These are phyloP conservation scores for Thalassiosira profunda DNA, from an alignment of 108 stramenopile genomes.

Conservation along the genomic window DNA sequence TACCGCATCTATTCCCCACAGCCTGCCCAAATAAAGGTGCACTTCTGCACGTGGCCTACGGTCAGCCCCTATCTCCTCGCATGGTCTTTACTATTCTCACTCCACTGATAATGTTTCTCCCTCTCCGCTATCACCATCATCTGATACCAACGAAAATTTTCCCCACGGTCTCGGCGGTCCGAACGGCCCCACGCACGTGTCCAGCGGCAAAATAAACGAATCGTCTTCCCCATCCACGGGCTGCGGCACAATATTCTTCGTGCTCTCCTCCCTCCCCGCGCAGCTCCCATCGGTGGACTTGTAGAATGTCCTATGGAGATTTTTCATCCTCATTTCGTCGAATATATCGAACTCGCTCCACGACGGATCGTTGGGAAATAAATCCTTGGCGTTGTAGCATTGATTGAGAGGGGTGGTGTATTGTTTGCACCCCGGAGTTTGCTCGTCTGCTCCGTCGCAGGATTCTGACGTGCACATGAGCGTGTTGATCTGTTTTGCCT, in stretches of 20 bases:
- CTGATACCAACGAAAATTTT: conserved; percentile 38
- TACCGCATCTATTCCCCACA: too few species aligned
- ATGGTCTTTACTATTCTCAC: background rate
- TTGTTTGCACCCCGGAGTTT: conserved; percentile 14
- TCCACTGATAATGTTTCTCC: background rate
- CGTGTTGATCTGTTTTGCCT: background rate
- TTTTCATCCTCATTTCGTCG: conserved; percentile 27
- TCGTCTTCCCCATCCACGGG: conserved; percentile 12
- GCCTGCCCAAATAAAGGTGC: too few species aligned
- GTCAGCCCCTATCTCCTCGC: too few species aligned
- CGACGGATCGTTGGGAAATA: conserved; percentile 49
- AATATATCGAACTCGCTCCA: conserved; percentile 49
- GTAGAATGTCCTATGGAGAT: conserved; percentile 39
- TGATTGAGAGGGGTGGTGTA: conserved; percentile 45
- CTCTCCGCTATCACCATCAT: background rate
- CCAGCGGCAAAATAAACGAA: conserved; percentile 40
- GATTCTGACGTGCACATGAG: conserved; percentile 12
- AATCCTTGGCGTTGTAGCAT: conserved; percentile 49
- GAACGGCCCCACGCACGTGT: conserved; percentile 53
- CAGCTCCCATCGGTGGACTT: conserved; percentile 36
- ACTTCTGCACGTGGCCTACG: too few species aligned
- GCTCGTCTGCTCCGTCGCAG: conserved; percentile 9
- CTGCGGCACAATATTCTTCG: background rate
- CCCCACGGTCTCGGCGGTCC: conserved; percentile 56
- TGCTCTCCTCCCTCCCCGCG: background rate